Conservation (phyloP, 106 monocot genomes). For the Dendrobium chrysotoxum region DNA sequence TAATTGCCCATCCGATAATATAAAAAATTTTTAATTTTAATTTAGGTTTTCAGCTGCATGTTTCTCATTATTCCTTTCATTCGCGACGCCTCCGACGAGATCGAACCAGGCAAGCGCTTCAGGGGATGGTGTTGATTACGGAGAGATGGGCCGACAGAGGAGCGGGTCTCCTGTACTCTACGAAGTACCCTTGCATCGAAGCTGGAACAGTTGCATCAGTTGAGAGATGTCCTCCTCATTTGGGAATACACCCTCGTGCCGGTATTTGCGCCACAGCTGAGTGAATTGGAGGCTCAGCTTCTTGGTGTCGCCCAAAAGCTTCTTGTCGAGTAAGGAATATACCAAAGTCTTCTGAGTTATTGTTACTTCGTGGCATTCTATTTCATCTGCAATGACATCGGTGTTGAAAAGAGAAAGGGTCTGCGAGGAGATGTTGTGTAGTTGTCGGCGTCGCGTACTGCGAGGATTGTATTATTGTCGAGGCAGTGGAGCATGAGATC, state of each 20-base stretch:
- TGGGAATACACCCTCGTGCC: constrained; percentile 45
- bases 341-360: neutral
- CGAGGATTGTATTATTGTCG: too few relatives aligned
- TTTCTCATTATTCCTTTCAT: too few relatives aligned
- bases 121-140: constrained; percentile 35
- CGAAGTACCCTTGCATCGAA: constrained; percentile 31
- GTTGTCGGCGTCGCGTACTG: too few relatives aligned
- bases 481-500: too few relatives aligned
- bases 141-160: constrained; percentile 42
- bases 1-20: too few relatives aligned
- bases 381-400: too few relatives aligned
- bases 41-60: too few relatives aligned
- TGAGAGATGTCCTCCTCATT: constrained; percentile 46
- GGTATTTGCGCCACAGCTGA: constrained; percentile 39
- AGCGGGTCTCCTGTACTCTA: constrained; percentile 28
- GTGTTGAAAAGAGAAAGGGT: too few relatives aligned
- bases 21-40: too few relatives aligned
- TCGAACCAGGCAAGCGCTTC: constrained; percentile 27
- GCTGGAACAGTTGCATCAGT: constrained; percentile 50
- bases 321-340: constrained; percentile 61
- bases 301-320: constrained; percentile 58
- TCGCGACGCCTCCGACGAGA: neutral
- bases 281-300: constrained; percentile 40
- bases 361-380: neutral
- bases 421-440: too few relatives aligned